Percentiles rank a stretch among this genome's conserved stretches.
phyloP scores from a whole-genome alignment of 75 land plant genomes.

The Picea glauca region DNA sequence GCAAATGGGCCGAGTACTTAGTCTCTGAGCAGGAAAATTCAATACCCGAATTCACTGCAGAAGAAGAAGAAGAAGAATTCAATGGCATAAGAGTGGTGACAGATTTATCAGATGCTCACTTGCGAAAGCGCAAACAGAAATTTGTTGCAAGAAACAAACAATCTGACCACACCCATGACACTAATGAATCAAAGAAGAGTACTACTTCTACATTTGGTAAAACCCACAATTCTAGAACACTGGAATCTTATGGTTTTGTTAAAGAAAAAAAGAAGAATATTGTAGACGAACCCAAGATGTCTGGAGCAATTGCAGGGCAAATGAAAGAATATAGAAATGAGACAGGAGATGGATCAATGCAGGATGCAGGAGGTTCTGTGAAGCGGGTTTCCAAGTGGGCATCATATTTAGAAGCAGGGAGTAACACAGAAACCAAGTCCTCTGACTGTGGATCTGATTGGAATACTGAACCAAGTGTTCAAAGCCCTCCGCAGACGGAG shows the following conservation, averaged over 20 bases:
- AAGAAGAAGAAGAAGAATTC: not conserved
- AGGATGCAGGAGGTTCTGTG: not conserved
- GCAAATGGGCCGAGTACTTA: conserved; percentile 43
- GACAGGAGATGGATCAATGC: not conserved
- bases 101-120: not conserved
- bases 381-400: conserved; percentile 21
- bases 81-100: not conserved
- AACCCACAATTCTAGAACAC: not conserved
- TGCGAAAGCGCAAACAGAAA: not conserved
- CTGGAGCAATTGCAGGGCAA: conserved; percentile 9
- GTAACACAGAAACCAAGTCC: not conserved
- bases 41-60: not conserved
- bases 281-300: not conserved
- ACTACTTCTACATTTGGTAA: not conserved
- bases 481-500: conserved; percentile 2
- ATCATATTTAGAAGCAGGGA: conserved; percentile 12
- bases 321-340: not conserved
- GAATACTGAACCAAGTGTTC: not conserved
- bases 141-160: not conserved
- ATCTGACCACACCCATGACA: not conserved
- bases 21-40: conserved; percentile 10
- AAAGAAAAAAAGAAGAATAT: not conserved
- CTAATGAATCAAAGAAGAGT: not conserved
- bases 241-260: not conserved
- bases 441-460: not conserved